Evolutionary conservation across 139 green algal genomes (phyloP).

Genomic region (Ettlia oleoabundans): DNA sequence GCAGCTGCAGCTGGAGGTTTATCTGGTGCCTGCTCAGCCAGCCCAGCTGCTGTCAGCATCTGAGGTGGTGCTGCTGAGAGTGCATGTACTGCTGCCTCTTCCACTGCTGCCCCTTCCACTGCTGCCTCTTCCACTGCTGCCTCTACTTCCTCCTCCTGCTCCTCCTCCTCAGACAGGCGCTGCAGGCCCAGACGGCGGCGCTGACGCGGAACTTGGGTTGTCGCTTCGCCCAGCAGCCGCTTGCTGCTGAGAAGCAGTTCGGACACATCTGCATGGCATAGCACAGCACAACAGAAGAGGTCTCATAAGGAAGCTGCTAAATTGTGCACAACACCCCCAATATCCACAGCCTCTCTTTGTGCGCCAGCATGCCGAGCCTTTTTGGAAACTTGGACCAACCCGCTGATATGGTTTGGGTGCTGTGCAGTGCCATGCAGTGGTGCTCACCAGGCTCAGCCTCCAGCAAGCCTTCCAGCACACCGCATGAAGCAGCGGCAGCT

Average conservation of each 20-base stretch:
- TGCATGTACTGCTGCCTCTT: not conserved
- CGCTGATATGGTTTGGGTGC: no score
- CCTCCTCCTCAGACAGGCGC: not conserved
- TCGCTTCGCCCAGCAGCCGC: not conserved
- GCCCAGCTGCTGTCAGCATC: not conserved
- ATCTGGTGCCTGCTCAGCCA: no score
- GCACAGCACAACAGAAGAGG: no score
- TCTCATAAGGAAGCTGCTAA: no score
- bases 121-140: not conserved
- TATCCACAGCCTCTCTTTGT: no score
- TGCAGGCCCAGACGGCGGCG: slow-evolving; percentile 1
- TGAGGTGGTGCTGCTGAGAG: not conserved
- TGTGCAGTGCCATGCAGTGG: no score
- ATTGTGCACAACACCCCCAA: no score
- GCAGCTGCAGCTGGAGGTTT: not conserved
- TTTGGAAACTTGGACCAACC: no score
- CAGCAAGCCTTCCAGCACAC: no score
- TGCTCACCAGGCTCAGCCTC: no score
- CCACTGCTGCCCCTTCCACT: not conserved
- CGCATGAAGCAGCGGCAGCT: no score
- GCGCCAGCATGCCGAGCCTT: no score
- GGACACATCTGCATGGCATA: slow-evolving; percentile 5
- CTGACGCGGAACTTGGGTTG: not conserved
- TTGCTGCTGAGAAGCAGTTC: slow-evolving; percentile 14
- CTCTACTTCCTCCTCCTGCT: not conserved